Base-by-base conservation (phyloP, 2,329 filamentous ascomycete genomes). In the Dothistroma septosporum region DNA sequence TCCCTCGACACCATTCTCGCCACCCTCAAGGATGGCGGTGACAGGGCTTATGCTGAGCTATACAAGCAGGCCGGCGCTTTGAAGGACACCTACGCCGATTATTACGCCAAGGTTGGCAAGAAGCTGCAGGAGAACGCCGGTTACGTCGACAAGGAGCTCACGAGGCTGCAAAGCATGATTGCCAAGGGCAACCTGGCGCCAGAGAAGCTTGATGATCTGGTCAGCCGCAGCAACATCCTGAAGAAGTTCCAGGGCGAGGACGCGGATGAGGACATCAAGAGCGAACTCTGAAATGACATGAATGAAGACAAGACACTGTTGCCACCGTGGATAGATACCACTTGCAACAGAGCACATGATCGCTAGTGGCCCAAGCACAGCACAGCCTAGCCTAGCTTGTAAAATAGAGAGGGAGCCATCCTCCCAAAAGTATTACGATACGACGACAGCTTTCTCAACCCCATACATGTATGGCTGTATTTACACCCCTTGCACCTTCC, bases 191-290 rank as follows among this genome's bases (percentile, higher is more conserved):
- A 90, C 63, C 82, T 97, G 54, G 89, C 90, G 5, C 87, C 87
- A 28, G 82, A 89, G 76, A 97, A 97, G 87, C 76, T 91, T 48
- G 93, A 97, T 73, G 92, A 97, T 78, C 78, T 97, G 66, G 86
- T 87, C 61, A 87, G 83, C 77, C 90, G 95, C 80, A 89, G 86
- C 76, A 97, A 97, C 80, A 90, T 97, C 67, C 82, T 97, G 61
- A 85, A 84, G 74, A 88, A 85, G 76, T 97, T 97, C 75, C 79
- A 80, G 72, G 77, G 76, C 55, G 73, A 79, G 64, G 76, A 76
- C 48, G 55, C 54, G 14, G 65, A 66, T 35, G 61, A 61, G 44
- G 58, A 49, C 41, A 61, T 53, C 14, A 74, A 74, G 70, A 68
- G 70, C 49, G 73, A 74, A 70, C 67, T 74, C 37, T 74, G n/a